Percentiles rank a stretch among this genome's conserved stretches.
Evolutionary conservation across 1,284 basidiomycete species (phyloP).

Genomic region (Leucocoprinus gongylophorus): DNA sequence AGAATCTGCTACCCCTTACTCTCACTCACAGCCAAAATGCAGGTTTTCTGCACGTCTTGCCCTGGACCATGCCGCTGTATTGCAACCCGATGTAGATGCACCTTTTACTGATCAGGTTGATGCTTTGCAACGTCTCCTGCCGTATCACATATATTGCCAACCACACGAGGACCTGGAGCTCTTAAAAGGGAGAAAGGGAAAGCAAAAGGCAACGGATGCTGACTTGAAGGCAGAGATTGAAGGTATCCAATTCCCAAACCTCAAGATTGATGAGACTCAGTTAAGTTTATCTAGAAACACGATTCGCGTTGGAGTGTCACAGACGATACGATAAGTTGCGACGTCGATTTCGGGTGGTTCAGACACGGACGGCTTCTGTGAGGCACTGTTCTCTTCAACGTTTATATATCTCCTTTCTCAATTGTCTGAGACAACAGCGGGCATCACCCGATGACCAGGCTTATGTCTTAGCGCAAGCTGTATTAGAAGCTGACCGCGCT

Average conservation of each 20-base stretch:
- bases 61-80: conserved; percentile 51
- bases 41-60: conserved; percentile 54
- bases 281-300: conserved; percentile 41
- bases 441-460: conserved; percentile 53
- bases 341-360: conserved; percentile 48
- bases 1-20: neutral
- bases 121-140: conserved; percentile 57
- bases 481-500: conserved; percentile 56
- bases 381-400: conserved; percentile 11
- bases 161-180: conserved; percentile 52
- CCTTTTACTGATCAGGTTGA: conserved; percentile 58
- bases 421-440: conserved; percentile 41
- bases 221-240: conserved; percentile 46
- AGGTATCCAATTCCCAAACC: conserved; percentile 32
- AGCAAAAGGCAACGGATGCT: conserved; percentile 43
- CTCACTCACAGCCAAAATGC: neutral
- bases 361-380: conserved; percentile 52
- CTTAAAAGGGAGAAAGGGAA: conserved; percentile 45
- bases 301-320: conserved; percentile 59
- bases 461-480: conserved; percentile 52
- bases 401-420: conserved; percentile 14
- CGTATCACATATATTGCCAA: conserved; percentile 72
- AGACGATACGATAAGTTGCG: conserved; percentile 48
- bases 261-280: neutral
- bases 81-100: conserved; percentile 59